phyloP scores from a whole-genome alignment of 2,329 filamentous ascomycete species.

The Monosporascus sp. region DNA sequence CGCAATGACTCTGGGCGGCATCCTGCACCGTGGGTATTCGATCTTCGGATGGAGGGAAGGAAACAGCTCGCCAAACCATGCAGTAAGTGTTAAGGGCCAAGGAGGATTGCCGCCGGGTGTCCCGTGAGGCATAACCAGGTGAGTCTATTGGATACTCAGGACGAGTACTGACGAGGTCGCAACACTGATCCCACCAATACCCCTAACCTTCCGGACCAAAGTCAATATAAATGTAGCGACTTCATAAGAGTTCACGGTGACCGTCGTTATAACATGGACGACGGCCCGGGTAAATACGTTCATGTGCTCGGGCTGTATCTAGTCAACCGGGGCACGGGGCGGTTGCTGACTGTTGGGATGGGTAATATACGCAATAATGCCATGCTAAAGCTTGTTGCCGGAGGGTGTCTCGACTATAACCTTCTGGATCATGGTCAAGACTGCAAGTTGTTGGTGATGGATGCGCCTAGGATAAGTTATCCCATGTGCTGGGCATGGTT shows the following conservation, averaged over 20 bases:
- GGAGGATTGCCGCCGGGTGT: not conserved
- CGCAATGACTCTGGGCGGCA: not conserved
- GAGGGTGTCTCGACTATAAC: too few species aligned
- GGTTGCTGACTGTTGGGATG: not conserved
- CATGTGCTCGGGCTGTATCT: not conserved
- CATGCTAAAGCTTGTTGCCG: not conserved
- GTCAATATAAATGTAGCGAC: not conserved
- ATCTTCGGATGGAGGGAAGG: not conserved
- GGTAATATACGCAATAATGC: not conserved
- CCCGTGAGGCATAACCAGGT: not conserved
- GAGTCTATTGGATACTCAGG: not conserved
- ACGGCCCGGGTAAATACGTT: not conserved
- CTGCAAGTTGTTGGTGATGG: not conserved
- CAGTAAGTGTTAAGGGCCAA: not conserved
- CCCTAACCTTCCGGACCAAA: not conserved
- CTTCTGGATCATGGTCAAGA: not conserved
- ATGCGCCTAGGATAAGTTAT: not conserved
- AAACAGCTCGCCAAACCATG: not conserved
- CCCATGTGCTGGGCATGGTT: not conserved
- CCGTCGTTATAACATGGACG: not conserved
- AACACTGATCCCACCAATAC: not conserved
- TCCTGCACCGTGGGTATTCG: not conserved
- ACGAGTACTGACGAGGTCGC: not conserved
- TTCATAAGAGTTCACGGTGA: not conserved
- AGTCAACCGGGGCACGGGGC: not conserved